A percentile compares a stretch with the other conserved stretches of the same genome.
phyloP scores from a whole-genome alignment of 2,329 filamentous ascomycete species.

The Microdochium paspali region DNA sequence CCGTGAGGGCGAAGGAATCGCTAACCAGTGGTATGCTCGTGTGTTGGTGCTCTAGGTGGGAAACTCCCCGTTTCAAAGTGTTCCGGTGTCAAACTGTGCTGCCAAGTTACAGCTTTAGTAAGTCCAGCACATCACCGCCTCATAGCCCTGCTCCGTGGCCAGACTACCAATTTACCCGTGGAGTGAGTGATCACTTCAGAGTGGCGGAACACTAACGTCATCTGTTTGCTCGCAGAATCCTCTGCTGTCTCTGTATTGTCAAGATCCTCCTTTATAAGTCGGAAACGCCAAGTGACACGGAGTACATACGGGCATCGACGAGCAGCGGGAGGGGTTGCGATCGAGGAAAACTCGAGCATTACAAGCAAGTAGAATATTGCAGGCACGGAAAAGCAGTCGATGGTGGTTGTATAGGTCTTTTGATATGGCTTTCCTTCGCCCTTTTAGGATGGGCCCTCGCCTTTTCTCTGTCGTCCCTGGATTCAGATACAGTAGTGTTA shows the following conservation, averaged over 20 bases:
- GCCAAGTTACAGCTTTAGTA: constrained; percentile 19
- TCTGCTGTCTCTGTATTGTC: constrained; percentile 19
- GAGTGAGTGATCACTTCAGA: too few species aligned
- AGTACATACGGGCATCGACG: neutral
- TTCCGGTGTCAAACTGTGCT: constrained; percentile 20
- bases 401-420: too few species aligned
- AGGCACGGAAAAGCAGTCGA: too few species aligned
- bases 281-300: neutral
- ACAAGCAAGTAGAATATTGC: too few species aligned
- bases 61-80: constrained; percentile 5
- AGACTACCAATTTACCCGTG: too few species aligned
- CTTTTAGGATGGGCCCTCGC: neutral
- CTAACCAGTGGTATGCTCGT: too few species aligned
- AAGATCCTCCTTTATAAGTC: constrained; percentile 5
- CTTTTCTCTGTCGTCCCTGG: neutral
- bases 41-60: neutral
- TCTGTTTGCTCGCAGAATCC: constrained; percentile 11
- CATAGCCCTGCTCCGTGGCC: neutral
- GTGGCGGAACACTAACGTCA: neutral
- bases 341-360: too few species aligned
- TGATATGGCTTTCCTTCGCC: neutral
- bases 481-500: neutral
- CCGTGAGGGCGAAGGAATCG: too few species aligned
- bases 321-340: neutral
- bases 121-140: too few species aligned